These are phyloP conservation scores for Aphanoascus verrucosus DNA, from an alignment of 2,329 filamentous ascomycete genomes.

Conservation along the genomic window DNA sequence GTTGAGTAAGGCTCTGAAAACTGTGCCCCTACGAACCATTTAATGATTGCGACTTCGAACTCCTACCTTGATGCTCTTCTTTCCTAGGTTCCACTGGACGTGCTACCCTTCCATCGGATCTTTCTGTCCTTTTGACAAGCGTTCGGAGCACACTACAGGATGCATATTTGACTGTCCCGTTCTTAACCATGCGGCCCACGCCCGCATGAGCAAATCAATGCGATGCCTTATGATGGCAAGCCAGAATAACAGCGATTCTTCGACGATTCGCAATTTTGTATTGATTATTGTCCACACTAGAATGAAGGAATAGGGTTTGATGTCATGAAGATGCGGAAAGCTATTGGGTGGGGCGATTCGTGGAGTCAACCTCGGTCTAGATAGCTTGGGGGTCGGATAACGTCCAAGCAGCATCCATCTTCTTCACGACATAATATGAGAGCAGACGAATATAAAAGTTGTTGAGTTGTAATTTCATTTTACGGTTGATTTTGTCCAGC, in stretches of 20 bases:
- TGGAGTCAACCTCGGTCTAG: slow-evolving; percentile 3
- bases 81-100: neutral
- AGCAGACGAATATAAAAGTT: neutral
- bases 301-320: neutral
- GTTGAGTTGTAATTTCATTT: neutral
- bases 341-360: neutral
- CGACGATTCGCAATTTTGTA: neutral
- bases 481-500: neutral
- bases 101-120: neutral
- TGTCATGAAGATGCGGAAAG: neutral
- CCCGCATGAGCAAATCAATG: neutral
- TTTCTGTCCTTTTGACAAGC: neutral
- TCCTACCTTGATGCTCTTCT: neutral
- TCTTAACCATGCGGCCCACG: neutral
- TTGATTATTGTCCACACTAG: neutral
- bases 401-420: neutral
- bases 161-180: neutral
- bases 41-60: neutral
- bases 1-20: neutral
- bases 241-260: neutral
- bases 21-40: neutral
- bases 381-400: neutral
- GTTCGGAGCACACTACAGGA: neutral
- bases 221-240: neutral
- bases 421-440: neutral